These are phyloP conservation scores for Colletotrichum sp. DNA, from an alignment of 2,329 filamentous ascomycete species.

Conservation along the genomic window DNA sequence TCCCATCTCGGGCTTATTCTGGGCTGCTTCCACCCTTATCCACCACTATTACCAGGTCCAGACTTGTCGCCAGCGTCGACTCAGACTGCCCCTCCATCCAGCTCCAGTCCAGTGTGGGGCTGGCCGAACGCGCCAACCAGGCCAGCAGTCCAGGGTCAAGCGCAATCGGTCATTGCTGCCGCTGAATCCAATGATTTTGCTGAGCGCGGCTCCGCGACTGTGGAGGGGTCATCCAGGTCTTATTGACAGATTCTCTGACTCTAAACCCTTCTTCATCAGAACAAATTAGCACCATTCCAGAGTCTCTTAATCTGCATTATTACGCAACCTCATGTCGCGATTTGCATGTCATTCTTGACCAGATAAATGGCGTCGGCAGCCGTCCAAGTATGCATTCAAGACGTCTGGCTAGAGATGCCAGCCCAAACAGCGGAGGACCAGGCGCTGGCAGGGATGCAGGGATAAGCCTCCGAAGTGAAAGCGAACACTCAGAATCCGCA, in stretches of 20 bases:
- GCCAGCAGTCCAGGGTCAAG: background rate
- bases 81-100: slow-evolving; percentile 4
- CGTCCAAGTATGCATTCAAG: background rate
- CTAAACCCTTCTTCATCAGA: background rate
- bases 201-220: background rate
- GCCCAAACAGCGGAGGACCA: background rate
- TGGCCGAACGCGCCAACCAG: background rate
- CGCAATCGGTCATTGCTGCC: background rate
- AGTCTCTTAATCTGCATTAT: background rate
- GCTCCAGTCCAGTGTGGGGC: slow-evolving; percentile 13
- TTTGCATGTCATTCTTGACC: background rate
- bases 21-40: slow-evolving; percentile 17
- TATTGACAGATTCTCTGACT: background rate
- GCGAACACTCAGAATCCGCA: background rate
- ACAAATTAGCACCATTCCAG: background rate
- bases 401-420: background rate
- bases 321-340: background rate
- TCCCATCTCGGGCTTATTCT: slow-evolving; percentile 21
- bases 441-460: slow-evolving; percentile 10
- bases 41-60: slow-evolving; percentile 6
- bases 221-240: background rate
- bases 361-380: background rate
- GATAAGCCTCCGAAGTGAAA: slow-evolving; percentile 9
- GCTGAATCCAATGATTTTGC: background rate
- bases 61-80: slow-evolving; percentile 4